Evolutionary conservation across 306 rosid genomes (phyloP).

Genomic region (Calophaca sinica): DNA sequence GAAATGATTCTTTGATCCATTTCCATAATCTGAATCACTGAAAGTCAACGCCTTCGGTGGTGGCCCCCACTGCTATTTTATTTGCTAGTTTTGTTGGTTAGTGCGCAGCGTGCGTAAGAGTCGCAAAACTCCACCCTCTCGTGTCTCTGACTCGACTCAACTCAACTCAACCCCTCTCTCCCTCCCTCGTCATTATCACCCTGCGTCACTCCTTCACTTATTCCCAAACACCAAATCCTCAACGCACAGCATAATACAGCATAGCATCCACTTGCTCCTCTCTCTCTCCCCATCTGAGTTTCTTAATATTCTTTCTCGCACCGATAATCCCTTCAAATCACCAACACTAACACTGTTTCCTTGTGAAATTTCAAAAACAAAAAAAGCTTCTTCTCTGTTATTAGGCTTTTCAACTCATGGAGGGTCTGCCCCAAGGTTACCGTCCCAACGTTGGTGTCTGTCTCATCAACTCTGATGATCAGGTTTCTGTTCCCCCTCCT

Average conservation of each 20-base stretch:
- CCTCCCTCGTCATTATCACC: conserved; percentile 47
- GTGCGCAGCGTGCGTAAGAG: conserved; percentile 50
- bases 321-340: too few species aligned
- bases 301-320: too few species aligned
- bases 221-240: conserved; percentile 49
- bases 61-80: conserved; percentile 54
- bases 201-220: conserved; percentile 61
- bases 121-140: conserved; percentile 45
- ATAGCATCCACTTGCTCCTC: conserved; percentile 4
- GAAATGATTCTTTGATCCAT: conserved; percentile 18
- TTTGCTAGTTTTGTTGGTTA: conserved; percentile 47
- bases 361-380: not conserved
- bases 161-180: conserved; percentile 5
- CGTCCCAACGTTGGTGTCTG: conserved; percentile 99
- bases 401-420: conserved; percentile 52
- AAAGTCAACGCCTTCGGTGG: conserved; percentile 73
- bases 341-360: not conserved
- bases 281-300: too few species aligned
- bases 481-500: conserved; percentile 52
- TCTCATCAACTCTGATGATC: conserved; percentile 80
- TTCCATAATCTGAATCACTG: not conserved
- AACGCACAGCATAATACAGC: conserved; percentile 23
- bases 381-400: not conserved
- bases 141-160: conserved; percentile 39
- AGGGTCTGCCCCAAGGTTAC: conserved; percentile 87